Evolutionary conservation across 192 early-diverging fungal genomes (phyloP), one percentile per base, ranked within the genome.

Genomic region (Phlyctochytrium planicorne): DNA sequence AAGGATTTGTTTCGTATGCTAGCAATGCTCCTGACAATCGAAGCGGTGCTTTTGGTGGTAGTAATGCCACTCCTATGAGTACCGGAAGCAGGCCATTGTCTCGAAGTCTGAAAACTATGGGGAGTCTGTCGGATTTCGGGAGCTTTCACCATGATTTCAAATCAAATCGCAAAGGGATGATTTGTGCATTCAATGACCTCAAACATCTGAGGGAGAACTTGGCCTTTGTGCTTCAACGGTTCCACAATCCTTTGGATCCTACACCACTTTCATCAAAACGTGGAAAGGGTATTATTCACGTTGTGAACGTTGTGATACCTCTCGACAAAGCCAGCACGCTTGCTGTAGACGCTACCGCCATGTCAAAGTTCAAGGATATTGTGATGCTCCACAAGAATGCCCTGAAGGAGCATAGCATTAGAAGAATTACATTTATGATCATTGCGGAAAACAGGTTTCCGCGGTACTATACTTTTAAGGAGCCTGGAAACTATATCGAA

Each of bases 381-480:
- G 81, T 94, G 37, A 78, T 85, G 40, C 65, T 68, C 3, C 79
- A 91, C 35, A 71, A 84, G 10, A 67, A 68, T 25, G 76, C 77
- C 23, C 82, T 97, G 63, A 87, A 90, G 60, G 82, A 89, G 61
- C 83, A 82, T 59, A 82, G 84, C 27, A 87, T 97, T 67, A 90
- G 93, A 35, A 91, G 97, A 59, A 80, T 97, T 62, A 95, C 97
- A 3, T 90, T 93, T 69, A 88, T 98, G 63, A 77, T 97, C 66
- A 87, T 90, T 72, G 89, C 92, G 59, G 77, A 89, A 47, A 91
- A 86, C 59, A 85, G 90, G 74, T 91, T 88, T 76, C 94, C 92
- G 3, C 90, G 90, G 32, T 96, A 95, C 82, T 97, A 95, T 69
- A 98, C 95, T 25, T 98, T 93, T 87, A 93, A 94, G 74, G 95